Evolutionary conservation across 1,284 basidiomycete genomes (phyloP).

Genomic region (Porphyrellus sp.): DNA sequence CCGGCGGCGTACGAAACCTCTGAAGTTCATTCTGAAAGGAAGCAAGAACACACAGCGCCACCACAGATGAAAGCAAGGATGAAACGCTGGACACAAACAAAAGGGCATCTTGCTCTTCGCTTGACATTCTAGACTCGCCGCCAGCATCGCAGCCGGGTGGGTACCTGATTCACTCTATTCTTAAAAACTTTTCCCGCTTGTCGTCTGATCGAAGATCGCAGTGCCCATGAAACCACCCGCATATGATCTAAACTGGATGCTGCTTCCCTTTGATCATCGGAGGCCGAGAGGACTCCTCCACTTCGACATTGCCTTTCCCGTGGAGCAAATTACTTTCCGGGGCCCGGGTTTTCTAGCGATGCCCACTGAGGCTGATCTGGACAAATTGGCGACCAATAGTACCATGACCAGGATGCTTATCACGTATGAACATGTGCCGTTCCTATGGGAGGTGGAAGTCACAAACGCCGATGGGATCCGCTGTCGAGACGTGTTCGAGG

Average conservation of each 20-base stretch:
- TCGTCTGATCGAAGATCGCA: constrained; percentile 29
- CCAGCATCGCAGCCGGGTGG: constrained; percentile 29
- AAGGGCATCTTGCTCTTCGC: constrained; percentile 19
- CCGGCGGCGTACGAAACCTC: no score
- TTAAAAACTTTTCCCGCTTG: constrained; percentile 3
- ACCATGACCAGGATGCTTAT: constrained; percentile 39
- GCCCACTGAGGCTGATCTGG: constrained; percentile 30
- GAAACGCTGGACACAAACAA: constrained; percentile 26
- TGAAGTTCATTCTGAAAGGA: no score
- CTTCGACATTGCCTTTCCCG: constrained; percentile 32
- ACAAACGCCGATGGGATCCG: constrained; percentile 41
- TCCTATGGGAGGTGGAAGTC: constrained; percentile 46
- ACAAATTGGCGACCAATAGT: constrained; percentile 36
- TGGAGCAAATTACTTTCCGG: constrained; percentile 26
- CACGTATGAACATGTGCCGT: constrained; percentile 29
- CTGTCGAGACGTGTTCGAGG: constrained; percentile 53
- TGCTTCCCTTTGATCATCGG: constrained; percentile 36
- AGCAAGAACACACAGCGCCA: no score
- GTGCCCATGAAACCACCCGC: constrained; percentile 29
- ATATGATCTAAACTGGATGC: constrained; percentile 40
- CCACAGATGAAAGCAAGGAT: constrained; percentile 34
- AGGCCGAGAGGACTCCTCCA: constrained; percentile 27
- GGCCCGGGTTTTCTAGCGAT: constrained; percentile 12
- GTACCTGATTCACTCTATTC: constrained; percentile 1
- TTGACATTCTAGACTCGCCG: constrained; percentile 26